These are phyloP conservation scores for Mycena rebaudengoi DNA, from an alignment of 768 basidiomycete species.

Conservation along the genomic window DNA sequence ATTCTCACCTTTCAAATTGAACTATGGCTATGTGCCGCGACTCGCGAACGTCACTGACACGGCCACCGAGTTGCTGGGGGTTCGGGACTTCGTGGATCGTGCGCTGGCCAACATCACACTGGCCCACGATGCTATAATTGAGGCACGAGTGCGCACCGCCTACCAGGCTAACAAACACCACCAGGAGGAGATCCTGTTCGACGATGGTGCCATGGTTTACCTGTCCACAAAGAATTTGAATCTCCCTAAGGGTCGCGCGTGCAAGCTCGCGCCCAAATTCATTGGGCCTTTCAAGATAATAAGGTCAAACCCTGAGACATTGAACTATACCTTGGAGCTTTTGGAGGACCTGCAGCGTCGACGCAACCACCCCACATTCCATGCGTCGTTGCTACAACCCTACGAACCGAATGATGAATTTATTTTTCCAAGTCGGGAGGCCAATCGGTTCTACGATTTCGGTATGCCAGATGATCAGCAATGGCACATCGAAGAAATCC, in stretches of 20 bases:
- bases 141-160: too few species aligned
- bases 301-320: slow-evolving; percentile 25
- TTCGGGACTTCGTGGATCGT: slow-evolving; percentile 40
- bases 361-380: slow-evolving; percentile 44
- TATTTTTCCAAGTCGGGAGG: slow-evolving; percentile 42
- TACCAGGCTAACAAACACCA: too few species aligned
- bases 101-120: too few species aligned
- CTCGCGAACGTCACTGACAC: neutral
- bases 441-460: slow-evolving; percentile 45
- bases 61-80: slow-evolving; percentile 25
- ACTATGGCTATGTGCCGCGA: slow-evolving; percentile 23
- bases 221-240: too few species aligned
- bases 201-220: too few species aligned
- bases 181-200: too few species aligned
- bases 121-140: too few species aligned
- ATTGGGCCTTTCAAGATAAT: slow-evolving; percentile 47
- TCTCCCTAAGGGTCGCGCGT: too few species aligned
- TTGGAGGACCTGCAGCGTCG: slow-evolving; percentile 31
- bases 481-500: slow-evolving; percentile 50
- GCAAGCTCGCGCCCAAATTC: too few species aligned
- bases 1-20: slow-evolving; percentile 43
- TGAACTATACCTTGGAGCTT: slow-evolving; percentile 40
- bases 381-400: slow-evolving; percentile 37
- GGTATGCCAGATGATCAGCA: slow-evolving; percentile 41
- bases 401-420: slow-evolving; percentile 40